Conservation (phyloP, 129 eudicot species). For the Artemisia annua region DNA sequence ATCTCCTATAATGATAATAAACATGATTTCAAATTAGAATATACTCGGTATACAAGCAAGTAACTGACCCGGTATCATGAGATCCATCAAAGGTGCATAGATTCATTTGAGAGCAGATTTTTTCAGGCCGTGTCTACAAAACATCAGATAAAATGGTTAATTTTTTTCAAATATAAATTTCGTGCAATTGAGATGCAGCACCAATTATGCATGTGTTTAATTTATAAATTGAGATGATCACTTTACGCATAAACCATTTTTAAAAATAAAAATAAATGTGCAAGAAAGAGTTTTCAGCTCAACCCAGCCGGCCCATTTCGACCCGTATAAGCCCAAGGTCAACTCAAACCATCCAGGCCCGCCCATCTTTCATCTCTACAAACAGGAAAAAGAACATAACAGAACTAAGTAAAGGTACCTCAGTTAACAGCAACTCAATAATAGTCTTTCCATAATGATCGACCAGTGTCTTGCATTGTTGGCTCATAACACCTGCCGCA, state of each 20-base stretch:
- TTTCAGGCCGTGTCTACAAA: constrained; percentile 59
- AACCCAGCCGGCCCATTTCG: too few species aligned
- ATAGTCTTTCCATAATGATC: constrained; percentile 67
- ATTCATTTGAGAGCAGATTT: constrained; percentile 72
- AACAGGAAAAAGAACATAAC: background rate
- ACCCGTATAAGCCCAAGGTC: too few species aligned
- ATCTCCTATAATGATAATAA: background rate
- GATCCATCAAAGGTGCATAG: constrained; percentile 68
- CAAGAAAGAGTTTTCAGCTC: too few species aligned
- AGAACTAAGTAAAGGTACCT: constrained; percentile 44
- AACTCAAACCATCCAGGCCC: too few species aligned
- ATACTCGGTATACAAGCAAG: background rate
- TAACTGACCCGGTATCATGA: constrained; percentile 63
- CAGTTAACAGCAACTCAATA: constrained; percentile 55
- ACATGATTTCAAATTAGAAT: background rate
- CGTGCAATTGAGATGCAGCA: too few species aligned
- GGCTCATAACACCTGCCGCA: constrained; percentile 86
- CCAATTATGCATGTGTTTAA: too few species aligned
- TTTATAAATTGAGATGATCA: too few species aligned
- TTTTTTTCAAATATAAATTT: background rate
- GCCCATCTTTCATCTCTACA: too few species aligned
- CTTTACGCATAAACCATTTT: too few species aligned
- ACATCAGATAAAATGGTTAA: constrained; percentile 5
- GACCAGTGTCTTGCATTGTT: constrained; percentile 82
- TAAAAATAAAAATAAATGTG: too few species aligned